Base-by-base conservation (phyloP, 805 yeast genomes). In the Saturnispora mendoncae region DNA sequence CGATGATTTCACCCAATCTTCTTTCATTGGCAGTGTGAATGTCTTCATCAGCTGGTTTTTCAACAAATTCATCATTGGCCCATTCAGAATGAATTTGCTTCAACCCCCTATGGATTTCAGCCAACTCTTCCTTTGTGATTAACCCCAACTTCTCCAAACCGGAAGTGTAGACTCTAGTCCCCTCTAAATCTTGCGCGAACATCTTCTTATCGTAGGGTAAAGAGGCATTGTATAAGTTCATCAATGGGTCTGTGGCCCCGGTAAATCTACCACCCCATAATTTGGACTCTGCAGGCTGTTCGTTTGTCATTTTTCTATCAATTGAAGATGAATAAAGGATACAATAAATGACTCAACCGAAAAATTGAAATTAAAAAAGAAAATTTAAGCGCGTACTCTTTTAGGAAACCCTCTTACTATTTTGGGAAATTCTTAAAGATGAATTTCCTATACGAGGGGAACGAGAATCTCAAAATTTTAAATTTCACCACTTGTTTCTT, bases 231-330 rank as follows among this genome's bases (percentile, higher is more conserved):
- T 94, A 92, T 40, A 90, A 70, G 59, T 92, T 94, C 99, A 92
- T 92, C 57, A 92, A 68, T 3, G 99, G 99, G 55, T 92, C 99
- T 23, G 95, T 79, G 48, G 90, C 90, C 36, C 94, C 97, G 46
- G 97, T 90, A 67, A 90, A 90, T 64, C 98, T 77, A 55, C 97
- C 98, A 55, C 98, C 98, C 98, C 98, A 90, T 50, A 90, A 69
- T 62, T 80, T 88, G 53, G 68, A 71, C 64, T 81, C 87, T 23
- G 79, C 65, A 50, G 79, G 78, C 52, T 72, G 61, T 28, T 60
- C 59, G 32, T 38, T 30, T 4, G 62, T 44, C 67, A 63, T 66
- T 38, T 27, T 46, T 20, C 20, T 31, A n/a, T 25, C 4, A 34
- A 4, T 3, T 2, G 33, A 15, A 34, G 14, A 27, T 25, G 19